Base-by-base conservation (phyloP, 805 yeast species). In the Cyberlindnera amylophila region DNA sequence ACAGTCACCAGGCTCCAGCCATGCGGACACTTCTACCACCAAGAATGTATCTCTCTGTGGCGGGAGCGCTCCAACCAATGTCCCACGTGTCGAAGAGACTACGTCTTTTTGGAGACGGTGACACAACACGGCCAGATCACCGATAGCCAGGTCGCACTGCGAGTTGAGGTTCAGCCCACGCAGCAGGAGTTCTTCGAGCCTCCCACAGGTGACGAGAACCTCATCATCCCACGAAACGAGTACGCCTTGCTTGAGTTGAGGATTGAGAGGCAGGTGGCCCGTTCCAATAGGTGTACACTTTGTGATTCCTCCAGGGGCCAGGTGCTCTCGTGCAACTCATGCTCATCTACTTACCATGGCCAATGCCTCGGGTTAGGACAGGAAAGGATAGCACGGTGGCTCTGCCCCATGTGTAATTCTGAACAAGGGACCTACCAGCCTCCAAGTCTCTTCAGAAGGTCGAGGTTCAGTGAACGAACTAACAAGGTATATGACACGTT, bases 11-110 rank as follows among this genome's bases (percentile, higher is more conserved):
- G 60, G 18, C 50, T 69, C n/a, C 51, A 63, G 11, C 72, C 73
- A 3, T 82, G 86, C 55, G 58, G 62, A 28, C 86, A 81, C 57
- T 54, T 52, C 41, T 81, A 77, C 53, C 90, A 83, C 57, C 64
- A 71, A 4, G 52, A 63, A 13, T 83, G 90, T 51, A 69, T 82
- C 29, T 51, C 67, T 28, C 66, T 69, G 23, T 83, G 90, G 90
- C 60, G 74, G 16, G 59, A 66, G 30, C 68, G 74, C 31, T 75
- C 82, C 18, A 77, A 75, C 55, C 67, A 72, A 40, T 79, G 86
- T 53, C 86, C 86, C 2, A 73, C 79, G 5, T 80, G 86, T 53
- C 72, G 86, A 16, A 53, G 67, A 24, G 63, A 64, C 34, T 79
- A 69, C 53, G 58, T 69, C 36, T 46, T 59, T 19, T 61, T 75